Evolutionary conservation across 2,329 filamentous ascomycete genomes (phyloP).

Genomic region (Epichloe sibirici): DNA sequence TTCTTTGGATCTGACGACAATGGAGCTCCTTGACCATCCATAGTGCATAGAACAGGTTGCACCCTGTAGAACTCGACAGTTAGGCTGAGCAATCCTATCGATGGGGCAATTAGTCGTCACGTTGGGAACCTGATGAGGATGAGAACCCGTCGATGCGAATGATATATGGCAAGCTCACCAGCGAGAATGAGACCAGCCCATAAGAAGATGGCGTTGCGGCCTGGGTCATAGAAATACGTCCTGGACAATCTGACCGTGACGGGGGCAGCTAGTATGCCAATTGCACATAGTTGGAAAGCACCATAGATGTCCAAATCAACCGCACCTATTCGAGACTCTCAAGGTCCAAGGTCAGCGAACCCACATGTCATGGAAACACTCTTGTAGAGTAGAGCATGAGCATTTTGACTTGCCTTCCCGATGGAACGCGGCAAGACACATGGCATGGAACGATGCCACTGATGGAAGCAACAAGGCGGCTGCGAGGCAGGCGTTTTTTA

Average conservation of each 20-base stretch:
- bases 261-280: conserved; percentile 52
- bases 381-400: background rate
- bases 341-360: background rate
- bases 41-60: conserved; percentile 28
- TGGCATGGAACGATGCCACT: conserved; percentile 50
- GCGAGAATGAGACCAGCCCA: conserved; percentile 51
- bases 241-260: conserved; percentile 47
- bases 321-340: conserved; percentile 30
- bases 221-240: conserved; percentile 53
- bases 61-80: conserved; percentile 53
- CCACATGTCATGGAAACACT: background rate
- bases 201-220: conserved; percentile 53
- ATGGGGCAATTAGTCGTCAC: background rate
- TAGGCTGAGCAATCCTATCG: conserved; percentile 43
- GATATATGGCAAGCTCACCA: conserved; percentile 27
- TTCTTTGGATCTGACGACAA: conserved; percentile 20
- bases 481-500: conserved; percentile 50
- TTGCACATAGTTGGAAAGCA: conserved; percentile 54
- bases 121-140: background rate
- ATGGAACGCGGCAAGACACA: conserved; percentile 48
- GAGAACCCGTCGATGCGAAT: background rate
- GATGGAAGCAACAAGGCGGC: conserved; percentile 51
- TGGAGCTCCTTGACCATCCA: conserved; percentile 24
- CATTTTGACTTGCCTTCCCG: conserved; percentile 35
- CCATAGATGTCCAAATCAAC: conserved; percentile 59